A percentile compares a stretch with the other conserved stretches of the same genome.
Conservation (phyloP, 805 yeast genomes). For the Lipomyces anomalus region DNA sequence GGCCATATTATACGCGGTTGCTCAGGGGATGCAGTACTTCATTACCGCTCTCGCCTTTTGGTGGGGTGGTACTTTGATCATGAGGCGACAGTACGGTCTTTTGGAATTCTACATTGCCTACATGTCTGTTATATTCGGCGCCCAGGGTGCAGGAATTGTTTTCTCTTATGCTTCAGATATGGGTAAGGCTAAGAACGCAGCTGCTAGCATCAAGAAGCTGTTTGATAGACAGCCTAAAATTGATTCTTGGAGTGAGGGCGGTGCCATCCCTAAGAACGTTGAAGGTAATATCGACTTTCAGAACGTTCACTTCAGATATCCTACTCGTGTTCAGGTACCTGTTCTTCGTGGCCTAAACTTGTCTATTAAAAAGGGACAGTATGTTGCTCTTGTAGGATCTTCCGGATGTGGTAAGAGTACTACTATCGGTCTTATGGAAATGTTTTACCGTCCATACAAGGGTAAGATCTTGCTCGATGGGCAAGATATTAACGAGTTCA, state of each 20-base stretch:
- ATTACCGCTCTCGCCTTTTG: slow-evolving; percentile 40
- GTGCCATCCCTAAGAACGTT: slow-evolving; percentile 28
- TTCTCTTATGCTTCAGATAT: slow-evolving; percentile 42
- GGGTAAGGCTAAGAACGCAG: slow-evolving; percentile 40
- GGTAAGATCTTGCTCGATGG: slow-evolving; percentile 53
- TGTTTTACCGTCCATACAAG: slow-evolving; percentile 46
- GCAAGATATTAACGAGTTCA: slow-evolving; percentile 42
- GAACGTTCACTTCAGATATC: slow-evolving; percentile 32
- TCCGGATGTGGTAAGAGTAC: slow-evolving; percentile 64
- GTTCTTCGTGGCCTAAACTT: slow-evolving; percentile 50
- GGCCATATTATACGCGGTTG: slow-evolving; percentile 35
- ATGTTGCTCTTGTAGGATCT: slow-evolving; percentile 64
- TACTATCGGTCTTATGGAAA: slow-evolving; percentile 47
- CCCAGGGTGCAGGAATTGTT: slow-evolving; percentile 40
- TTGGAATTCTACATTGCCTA: slow-evolving; percentile 38
- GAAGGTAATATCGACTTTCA: slow-evolving; percentile 51
- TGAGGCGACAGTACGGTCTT: slow-evolving; percentile 31
- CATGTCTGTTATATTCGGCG: slow-evolving; percentile 38
- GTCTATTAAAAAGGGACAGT: slow-evolving; percentile 42
- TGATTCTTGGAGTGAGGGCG: slow-evolving; percentile 33
- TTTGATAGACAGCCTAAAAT: slow-evolving; percentile 34
- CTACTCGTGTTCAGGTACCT: slow-evolving; percentile 30
- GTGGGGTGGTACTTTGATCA: slow-evolving; percentile 38
- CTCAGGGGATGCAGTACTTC: slow-evolving; percentile 39
- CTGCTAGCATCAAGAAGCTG: slow-evolving; percentile 33